Percentiles rank a stretch among this genome's conserved stretches.
These are phyloP conservation scores for Nothopassalora personata DNA, from an alignment of 2,329 filamentous ascomycete species.

Conservation along the genomic window DNA sequence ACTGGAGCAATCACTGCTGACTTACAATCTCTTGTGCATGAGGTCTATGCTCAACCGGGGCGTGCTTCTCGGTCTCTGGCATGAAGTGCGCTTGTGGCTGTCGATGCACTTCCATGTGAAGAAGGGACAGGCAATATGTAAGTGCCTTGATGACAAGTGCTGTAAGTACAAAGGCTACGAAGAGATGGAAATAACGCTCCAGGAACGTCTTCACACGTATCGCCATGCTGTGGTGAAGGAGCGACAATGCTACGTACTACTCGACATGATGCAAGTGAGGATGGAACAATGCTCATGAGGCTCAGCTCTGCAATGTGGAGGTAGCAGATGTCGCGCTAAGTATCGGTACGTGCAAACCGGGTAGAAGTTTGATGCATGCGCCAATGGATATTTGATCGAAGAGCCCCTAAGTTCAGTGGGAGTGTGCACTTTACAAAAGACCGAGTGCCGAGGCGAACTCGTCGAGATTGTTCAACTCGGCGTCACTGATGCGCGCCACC, in stretches of 20 bases:
- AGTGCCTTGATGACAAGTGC: background rate
- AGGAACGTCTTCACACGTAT: background rate
- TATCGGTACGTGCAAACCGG: no score
- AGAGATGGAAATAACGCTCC: background rate
- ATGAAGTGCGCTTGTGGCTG: background rate
- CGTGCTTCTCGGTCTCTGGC: background rate
- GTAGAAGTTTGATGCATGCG: no score
- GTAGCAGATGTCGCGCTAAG: no score
- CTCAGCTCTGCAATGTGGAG: no score
- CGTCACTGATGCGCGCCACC: background rate
- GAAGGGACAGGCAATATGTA: background rate
- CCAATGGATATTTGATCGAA: no score
- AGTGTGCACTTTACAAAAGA: no score
- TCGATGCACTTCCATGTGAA: background rate
- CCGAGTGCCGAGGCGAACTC: no score
- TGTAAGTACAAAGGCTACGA: background rate
- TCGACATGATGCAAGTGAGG: background rate
- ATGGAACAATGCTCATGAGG: background rate
- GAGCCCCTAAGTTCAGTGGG: no score
- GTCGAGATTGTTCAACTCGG: no score
- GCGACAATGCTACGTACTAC: background rate
- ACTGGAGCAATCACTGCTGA: background rate
- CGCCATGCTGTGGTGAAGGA: background rate
- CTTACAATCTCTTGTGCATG: background rate
- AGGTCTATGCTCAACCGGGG: background rate